Evolutionary conservation across 1,284 basidiomycete genomes (phyloP).

Genomic region (Cryptococcus sp.): DNA sequence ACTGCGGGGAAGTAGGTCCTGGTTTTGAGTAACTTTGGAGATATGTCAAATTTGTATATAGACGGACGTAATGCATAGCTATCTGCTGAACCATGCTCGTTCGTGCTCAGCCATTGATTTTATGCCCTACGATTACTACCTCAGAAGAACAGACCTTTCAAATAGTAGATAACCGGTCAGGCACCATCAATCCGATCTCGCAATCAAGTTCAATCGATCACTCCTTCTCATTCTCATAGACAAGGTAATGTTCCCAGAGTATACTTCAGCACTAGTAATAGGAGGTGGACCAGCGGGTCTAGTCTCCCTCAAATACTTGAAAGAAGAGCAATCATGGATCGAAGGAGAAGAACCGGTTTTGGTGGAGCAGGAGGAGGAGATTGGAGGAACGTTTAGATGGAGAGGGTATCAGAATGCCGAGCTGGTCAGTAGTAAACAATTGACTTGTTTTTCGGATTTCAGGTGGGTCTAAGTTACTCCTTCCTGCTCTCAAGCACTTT

Average conservation of each 20-base stretch:
- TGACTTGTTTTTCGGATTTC: slow-evolving; percentile 64
- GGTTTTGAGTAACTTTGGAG: too few relatives aligned
- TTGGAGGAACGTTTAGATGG: slow-evolving; percentile 60
- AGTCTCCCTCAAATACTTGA: slow-evolving; percentile 58
- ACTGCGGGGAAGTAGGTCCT: slow-evolving; percentile 25
- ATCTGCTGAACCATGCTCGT: too few relatives aligned
- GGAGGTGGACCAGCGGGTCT: slow-evolving; percentile 62
- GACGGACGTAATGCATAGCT: too few relatives aligned
- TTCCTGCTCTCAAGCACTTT: too few relatives aligned
- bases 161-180: too few relatives aligned
- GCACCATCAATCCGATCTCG: too few relatives aligned
- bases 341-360: slow-evolving; percentile 55
- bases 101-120: too few relatives aligned
- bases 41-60: too few relatives aligned
- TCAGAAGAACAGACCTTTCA: too few relatives aligned
- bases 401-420: slow-evolving; percentile 54
- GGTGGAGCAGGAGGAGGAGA: slow-evolving; percentile 59
- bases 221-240: too few relatives aligned
- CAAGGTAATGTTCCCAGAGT: slow-evolving; percentile 13
- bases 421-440: slow-evolving; percentile 49
- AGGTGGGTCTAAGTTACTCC: slow-evolving; percentile 47
- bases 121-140: too few relatives aligned
- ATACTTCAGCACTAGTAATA: slow-evolving; percentile 42
- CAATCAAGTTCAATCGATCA: too few relatives aligned
- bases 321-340: slow-evolving; percentile 20